phyloP scores from a whole-genome alignment of 1,284 basidiomycete genomes.

The Boletus sp. region DNA sequence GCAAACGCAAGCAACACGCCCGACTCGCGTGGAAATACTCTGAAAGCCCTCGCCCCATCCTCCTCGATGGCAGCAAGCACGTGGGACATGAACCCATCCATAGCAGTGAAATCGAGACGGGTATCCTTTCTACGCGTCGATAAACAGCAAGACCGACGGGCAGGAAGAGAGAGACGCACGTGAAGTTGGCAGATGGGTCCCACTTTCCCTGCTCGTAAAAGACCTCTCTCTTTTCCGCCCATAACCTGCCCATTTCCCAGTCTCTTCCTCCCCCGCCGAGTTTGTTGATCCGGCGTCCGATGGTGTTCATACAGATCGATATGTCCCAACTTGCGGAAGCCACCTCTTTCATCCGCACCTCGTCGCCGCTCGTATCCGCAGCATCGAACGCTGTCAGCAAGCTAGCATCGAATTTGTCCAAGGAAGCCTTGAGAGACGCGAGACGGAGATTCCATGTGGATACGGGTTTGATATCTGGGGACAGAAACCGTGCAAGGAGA shows the following conservation, averaged over 20 bases:
- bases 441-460: slow-evolving; percentile 60
- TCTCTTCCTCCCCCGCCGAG: slow-evolving; percentile 45
- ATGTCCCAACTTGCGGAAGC: slow-evolving; percentile 85
- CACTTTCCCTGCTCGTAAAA: slow-evolving; percentile 83
- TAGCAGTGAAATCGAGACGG: slow-evolving; percentile 67
- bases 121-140: slow-evolving; percentile 19
- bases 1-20: slow-evolving; percentile 73
- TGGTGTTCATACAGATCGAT: slow-evolving; percentile 37
- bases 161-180: slow-evolving; percentile 8
- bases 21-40: slow-evolving; percentile 80
- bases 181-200: slow-evolving; percentile 47
- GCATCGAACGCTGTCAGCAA: slow-evolving; percentile 82
- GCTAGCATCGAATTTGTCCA: slow-evolving; percentile 84
- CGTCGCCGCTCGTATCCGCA: slow-evolving; percentile 64
- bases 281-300: slow-evolving; percentile 37
- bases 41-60: slow-evolving; percentile 76
- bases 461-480: slow-evolving; percentile 60
- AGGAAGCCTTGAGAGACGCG: slow-evolving; percentile 68
- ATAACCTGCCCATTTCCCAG: slow-evolving; percentile 89
- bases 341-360: slow-evolving; percentile 70
- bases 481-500: slow-evolving; percentile 72
- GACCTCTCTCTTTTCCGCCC: slow-evolving; percentile 92
- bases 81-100: slow-evolving; percentile 85
- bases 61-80: slow-evolving; percentile 63
- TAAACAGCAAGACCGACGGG: slow-evolving; percentile 1